A percentile compares a stretch with the other conserved stretches of the same genome.
These are phyloP conservation scores for Erigeron canadensis DNA, from an alignment of 129 eudicot species.

Conservation along the genomic window DNA sequence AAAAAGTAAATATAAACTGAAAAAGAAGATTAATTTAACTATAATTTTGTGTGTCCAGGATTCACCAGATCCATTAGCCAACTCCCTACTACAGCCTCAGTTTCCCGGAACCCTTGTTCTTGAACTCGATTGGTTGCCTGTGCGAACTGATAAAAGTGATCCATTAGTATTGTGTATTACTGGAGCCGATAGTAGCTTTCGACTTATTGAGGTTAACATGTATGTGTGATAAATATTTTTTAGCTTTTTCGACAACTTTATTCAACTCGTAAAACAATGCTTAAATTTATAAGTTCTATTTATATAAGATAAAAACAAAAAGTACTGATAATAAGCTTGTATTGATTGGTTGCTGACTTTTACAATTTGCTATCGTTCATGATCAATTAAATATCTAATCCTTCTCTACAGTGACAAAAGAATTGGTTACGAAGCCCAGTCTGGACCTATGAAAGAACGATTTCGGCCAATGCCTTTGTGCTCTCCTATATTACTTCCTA, in stretches of 20 bases:
- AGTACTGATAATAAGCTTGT: neutral
- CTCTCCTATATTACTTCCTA: conserved; percentile 84
- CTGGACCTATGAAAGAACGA: conserved; percentile 65
- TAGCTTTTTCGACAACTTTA: conserved; percentile 3
- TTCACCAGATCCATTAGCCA: conserved; percentile 90
- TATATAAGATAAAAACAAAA: neutral
- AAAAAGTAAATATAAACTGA: conserved; percentile 9
- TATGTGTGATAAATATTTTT: conserved; percentile 44
- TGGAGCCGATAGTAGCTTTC: conserved; percentile 98
- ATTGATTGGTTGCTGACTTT: no score
- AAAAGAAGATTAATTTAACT: neutral
- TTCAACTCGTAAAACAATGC: neutral
- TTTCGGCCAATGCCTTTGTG: conserved; percentile 96
- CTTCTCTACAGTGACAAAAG: conserved; percentile 65
- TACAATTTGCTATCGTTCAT: neutral
- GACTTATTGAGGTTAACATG: conserved; percentile 84
- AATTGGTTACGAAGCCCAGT: conserved; percentile 49
- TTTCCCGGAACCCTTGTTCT: conserved; percentile 91
- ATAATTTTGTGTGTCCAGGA: conserved; percentile 54
- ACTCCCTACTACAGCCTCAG: conserved; percentile 90
- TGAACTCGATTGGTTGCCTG: conserved; percentile 96
- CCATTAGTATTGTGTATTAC: conserved; percentile 93
- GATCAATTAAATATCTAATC: neutral
- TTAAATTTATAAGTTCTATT: conserved; percentile 13
- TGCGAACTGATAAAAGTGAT: conserved; percentile 79